These are phyloP conservation scores for Xerocomus spinulosus DNA, from an alignment of 768 basidiomycete genomes.

Conservation along the genomic window DNA sequence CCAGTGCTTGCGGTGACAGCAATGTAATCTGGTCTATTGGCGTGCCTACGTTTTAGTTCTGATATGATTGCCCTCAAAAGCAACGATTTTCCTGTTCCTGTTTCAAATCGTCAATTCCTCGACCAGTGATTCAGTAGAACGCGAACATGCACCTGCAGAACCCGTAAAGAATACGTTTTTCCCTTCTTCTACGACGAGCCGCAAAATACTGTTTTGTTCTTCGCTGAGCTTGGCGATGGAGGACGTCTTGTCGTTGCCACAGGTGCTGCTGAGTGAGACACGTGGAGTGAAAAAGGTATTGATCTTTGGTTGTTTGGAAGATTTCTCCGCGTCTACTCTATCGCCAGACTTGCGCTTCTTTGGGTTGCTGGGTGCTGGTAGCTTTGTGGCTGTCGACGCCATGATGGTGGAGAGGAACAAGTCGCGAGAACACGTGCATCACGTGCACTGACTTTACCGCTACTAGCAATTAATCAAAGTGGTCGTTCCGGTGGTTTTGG, in stretches of 20 bases:
- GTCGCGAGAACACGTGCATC: conserved; percentile 15
- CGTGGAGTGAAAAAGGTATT: conserved; percentile 26
- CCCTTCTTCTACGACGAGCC: conserved; percentile 50
- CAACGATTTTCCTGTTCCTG: conserved; percentile 64
- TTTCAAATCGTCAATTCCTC: background rate
- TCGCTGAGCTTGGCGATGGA: conserved; percentile 42
- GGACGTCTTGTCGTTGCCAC: conserved; percentile 27
- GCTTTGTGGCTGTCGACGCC: conserved; percentile 9
- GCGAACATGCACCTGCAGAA: conserved; percentile 51
- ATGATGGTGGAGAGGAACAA: background rate
- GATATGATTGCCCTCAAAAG: conserved; percentile 54
- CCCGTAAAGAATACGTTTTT: conserved; percentile 67
- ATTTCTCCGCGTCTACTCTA: background rate
- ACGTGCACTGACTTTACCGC: conserved; percentile 25
- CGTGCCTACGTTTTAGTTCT: conserved; percentile 39
- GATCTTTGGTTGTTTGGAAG: conserved; percentile 24
- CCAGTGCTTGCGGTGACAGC: conserved; percentile 44
- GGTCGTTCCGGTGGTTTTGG: too few relatives aligned
- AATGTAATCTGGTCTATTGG: conserved; percentile 30
- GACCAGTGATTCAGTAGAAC: too few relatives aligned
- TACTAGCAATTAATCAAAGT: too few relatives aligned
- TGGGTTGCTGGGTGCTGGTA: conserved; percentile 4
- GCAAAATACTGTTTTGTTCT: conserved; percentile 50
- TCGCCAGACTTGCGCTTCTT: conserved; percentile 24
- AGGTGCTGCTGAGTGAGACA: conserved; percentile 25